Percentiles rank a stretch among this genome's conserved stretches.
These are phyloP conservation scores for Wickerhamiella vanderwaltii DNA, from an alignment of 805 yeast species.

Conservation along the genomic window DNA sequence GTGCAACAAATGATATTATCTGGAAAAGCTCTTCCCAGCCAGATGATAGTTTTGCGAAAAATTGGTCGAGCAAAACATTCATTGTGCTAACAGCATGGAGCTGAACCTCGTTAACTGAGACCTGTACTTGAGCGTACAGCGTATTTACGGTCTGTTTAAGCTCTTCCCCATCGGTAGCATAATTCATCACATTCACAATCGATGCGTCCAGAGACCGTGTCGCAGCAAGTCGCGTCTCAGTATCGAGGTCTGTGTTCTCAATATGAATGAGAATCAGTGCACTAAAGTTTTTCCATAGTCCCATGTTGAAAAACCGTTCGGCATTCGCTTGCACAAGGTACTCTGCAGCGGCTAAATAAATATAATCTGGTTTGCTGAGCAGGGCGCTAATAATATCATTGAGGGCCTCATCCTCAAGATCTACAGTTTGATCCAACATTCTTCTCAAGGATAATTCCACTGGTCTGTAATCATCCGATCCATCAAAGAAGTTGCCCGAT, in stretches of 20 bases:
- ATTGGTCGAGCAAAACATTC: conserved; percentile 63
- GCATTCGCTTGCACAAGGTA: conserved; percentile 43
- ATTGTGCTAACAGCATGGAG: conserved; percentile 50
- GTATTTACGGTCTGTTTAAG: conserved; percentile 35
- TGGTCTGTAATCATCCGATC: conserved; percentile 24
- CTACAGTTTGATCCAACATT: conserved; percentile 48
- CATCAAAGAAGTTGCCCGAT: conserved; percentile 13
- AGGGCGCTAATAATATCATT: conserved; percentile 37
- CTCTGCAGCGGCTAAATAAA: conserved; percentile 33
- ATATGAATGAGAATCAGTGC: conserved; percentile 37
- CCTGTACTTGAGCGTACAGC: conserved; percentile 32
- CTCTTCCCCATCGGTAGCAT: conserved; percentile 17
- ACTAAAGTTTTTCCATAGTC: conserved; percentile 39
- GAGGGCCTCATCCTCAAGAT: conserved; percentile 43
- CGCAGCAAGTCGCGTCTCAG: conserved; percentile 37
- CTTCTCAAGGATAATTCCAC: conserved; percentile 48
- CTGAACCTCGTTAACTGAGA: conserved; percentile 57
- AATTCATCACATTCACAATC: conserved; percentile 27
- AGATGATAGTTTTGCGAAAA: conserved; percentile 47
- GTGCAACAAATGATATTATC: conserved; percentile 31
- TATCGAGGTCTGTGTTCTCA: conserved; percentile 28
- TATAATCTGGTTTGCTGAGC: background rate
- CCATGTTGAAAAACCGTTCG: conserved; percentile 30
- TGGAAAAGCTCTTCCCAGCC: conserved; percentile 67
- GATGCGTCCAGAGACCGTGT: conserved; percentile 42